These are phyloP conservation scores for Mycena haematopus DNA, from an alignment of 768 basidiomycete species.

Conservation along the genomic window DNA sequence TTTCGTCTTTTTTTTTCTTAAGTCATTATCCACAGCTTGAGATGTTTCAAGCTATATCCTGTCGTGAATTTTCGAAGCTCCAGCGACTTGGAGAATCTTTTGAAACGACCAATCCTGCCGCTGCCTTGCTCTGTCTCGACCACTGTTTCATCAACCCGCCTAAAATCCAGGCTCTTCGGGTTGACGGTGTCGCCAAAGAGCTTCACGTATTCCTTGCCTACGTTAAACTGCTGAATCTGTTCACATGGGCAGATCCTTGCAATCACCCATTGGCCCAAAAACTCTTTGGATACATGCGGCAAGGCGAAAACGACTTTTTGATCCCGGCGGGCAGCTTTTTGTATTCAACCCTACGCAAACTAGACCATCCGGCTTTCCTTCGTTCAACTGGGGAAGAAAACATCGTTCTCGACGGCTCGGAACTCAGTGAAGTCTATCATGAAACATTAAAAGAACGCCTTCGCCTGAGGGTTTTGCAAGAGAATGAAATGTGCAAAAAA, in stretches of 20 bases:
- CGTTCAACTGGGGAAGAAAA: slow-evolving; percentile 9
- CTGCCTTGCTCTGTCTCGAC: slow-evolving; percentile 52
- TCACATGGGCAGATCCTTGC: slow-evolving; percentile 23
- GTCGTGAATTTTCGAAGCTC: slow-evolving; percentile 36
- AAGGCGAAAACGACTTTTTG: slow-evolving; percentile 12
- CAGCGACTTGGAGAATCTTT: slow-evolving; percentile 41
- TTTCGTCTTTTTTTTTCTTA: not conserved
- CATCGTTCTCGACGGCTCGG: slow-evolving; percentile 26
- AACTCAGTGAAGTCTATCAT: slow-evolving; percentile 35
- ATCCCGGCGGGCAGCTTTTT: slow-evolving; percentile 30
- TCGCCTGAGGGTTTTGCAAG: slow-evolving; percentile 34
- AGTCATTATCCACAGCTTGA: slow-evolving; percentile 32
- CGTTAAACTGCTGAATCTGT: slow-evolving; percentile 26
- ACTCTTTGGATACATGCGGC: slow-evolving; percentile 21
- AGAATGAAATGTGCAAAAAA: slow-evolving; percentile 40
- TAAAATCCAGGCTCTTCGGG: slow-evolving; percentile 32
- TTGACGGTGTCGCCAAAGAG: slow-evolving; percentile 36
- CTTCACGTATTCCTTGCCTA: slow-evolving; percentile 46
- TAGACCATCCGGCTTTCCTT: too few relatives aligned
- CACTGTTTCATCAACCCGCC: slow-evolving; percentile 43
- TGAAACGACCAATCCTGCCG: slow-evolving; percentile 33
- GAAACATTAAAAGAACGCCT: slow-evolving; percentile 37
- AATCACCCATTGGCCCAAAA: slow-evolving; percentile 7
- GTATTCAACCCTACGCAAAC: not conserved
- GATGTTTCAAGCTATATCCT: slow-evolving; percentile 45